Evolutionary conservation across 192 early-diverging fungal genomes (phyloP), one percentile per base, ranked within the genome.

Genomic region (Coemansia sp.): DNA sequence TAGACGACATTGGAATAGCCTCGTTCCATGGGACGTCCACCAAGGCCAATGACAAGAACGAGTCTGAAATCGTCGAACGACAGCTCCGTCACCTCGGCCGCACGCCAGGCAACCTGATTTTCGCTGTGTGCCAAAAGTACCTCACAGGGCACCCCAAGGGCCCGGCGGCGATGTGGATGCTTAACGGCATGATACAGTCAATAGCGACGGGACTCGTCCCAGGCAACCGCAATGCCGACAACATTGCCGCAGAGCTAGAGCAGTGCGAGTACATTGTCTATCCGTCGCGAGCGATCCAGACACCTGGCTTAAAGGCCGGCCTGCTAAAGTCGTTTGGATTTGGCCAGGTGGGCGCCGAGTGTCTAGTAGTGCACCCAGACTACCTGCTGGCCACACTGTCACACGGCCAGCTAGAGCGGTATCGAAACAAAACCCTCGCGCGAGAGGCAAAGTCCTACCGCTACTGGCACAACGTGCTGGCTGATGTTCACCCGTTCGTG

Each of bases 1-100:
- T 95, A 62, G 93, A 98, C 79, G 96, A 98, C 79, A 94, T 98
- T 75, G 90, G 92, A 51, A 86, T 95, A 33, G 93, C 93, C 9
- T 98, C 96, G 36, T 95, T 98, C 93, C 96, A 98, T 82, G 96
- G 94, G 59, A 98, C 96, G 15, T 90, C 90, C 43, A 98, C 96
- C 67, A 89, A 92, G 75, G 94, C 95, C 60, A 98, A 98, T 86
- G 96, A 98, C 85, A 89, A 91, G 86, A 98, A 97, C 87, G 96
- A 98, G 79, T 93, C 95, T 16, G 84, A 87, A 10, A 94, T 94
- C 7, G 54, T 96, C 54, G 93, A 97, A 87, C 84, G 87, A 65
- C 95, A 98, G 85, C 80, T 98, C 63, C 86, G 73, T 38, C 93
- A 95, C 79, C 87, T 98, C 27, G 96, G 96, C 24, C 91, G 96